Percentiles rank a stretch among this genome's conserved stretches.
Evolutionary conservation across 2,329 filamentous ascomycete genomes (phyloP).

Genomic region (Dactylellina sp.): DNA sequence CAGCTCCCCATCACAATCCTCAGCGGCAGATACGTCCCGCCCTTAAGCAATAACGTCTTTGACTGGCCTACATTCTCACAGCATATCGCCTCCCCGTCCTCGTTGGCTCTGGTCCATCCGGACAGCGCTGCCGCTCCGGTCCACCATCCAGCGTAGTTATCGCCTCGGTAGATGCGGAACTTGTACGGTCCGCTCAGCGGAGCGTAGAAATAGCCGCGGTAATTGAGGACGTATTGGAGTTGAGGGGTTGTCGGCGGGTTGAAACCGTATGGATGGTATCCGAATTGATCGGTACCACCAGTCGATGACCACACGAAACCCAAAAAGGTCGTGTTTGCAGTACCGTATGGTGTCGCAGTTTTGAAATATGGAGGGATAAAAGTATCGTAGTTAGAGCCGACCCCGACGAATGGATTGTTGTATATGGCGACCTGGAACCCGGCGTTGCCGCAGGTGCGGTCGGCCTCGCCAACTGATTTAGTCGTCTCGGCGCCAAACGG

Average conservation of each 20-base stretch:
- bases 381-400: neutral
- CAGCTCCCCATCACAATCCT: slow-evolving; percentile 11
- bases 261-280: slow-evolving; percentile 13
- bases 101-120: slow-evolving; percentile 14
- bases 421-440: slow-evolving; percentile 22
- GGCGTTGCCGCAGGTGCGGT: slow-evolving; percentile 7
- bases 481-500: slow-evolving; percentile 15
- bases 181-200: slow-evolving; percentile 5
- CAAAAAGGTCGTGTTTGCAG: neutral
- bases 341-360: neutral
- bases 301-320: slow-evolving; percentile 3
- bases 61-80: neutral
- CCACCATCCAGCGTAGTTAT: slow-evolving; percentile 18
- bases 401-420: neutral
- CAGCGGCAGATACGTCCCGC: slow-evolving; percentile 14
- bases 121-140: neutral
- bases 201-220: slow-evolving; percentile 26
- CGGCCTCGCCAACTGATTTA: neutral
- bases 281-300: slow-evolving; percentile 6
- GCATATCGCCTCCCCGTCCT: neutral
- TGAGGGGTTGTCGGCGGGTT: neutral
- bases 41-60: neutral
- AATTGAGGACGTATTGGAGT: slow-evolving; percentile 13
- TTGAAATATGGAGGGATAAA: slow-evolving; percentile 3
- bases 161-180: neutral